phyloP scores from a whole-genome alignment of 2,329 filamentous ascomycete species.

The Microascus cirrosus region DNA sequence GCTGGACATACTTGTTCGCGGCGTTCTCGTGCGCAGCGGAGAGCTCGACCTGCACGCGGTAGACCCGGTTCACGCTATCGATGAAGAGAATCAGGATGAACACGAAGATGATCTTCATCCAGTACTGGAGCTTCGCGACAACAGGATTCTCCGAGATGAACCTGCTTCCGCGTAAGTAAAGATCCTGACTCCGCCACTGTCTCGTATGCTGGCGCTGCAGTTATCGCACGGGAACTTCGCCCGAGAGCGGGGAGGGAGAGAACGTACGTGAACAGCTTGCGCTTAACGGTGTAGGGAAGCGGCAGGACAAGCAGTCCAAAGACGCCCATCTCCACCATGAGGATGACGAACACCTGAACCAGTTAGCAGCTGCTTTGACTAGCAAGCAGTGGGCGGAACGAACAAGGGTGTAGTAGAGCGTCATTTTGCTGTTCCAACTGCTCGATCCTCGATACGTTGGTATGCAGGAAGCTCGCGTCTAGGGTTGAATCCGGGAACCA shows the following conservation, averaged over 20 bases:
- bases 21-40: constrained; percentile 55
- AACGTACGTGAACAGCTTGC: constrained; percentile 67
- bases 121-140: constrained; percentile 91
- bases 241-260: background rate
- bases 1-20: constrained; percentile 24
- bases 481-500: background rate
- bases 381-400: constrained; percentile 11
- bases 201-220: background rate
- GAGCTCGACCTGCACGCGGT: constrained; percentile 88
- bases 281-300: constrained; percentile 75
- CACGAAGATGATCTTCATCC: constrained; percentile 97
- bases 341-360: constrained; percentile 65
- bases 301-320: constrained; percentile 76
- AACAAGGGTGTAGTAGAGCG: constrained; percentile 47
- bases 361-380: background rate
- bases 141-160: constrained; percentile 86
- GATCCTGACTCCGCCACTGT: background rate
- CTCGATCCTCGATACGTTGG: background rate
- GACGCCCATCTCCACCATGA: constrained; percentile 73
- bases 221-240: background rate
- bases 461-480: background rate
- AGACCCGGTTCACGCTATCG: constrained; percentile 91
- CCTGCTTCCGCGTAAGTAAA: constrained; percentile 26
- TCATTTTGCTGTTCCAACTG: constrained; percentile 30
- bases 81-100: constrained; percentile 98